Evolutionary conservation across 148 eudicot genomes (phyloP), one percentile per base, ranked within the genome.

Genomic region (Salicornia ramosissima): DNA sequence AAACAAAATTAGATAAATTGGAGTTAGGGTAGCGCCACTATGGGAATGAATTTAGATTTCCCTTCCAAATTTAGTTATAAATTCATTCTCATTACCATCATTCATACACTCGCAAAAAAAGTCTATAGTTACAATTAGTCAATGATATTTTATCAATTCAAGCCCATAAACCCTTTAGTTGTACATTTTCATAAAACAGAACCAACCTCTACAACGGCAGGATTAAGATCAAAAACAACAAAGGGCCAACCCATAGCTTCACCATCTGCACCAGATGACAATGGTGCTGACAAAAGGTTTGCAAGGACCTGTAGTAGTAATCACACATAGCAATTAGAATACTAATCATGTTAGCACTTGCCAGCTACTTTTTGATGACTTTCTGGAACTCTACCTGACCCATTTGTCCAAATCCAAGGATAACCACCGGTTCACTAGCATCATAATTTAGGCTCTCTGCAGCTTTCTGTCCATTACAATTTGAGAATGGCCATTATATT

Each of bases 401-500:
- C 97, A 90, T 94, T 67, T 90, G 97, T 57, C 97, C 97, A 78
- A 94, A 94, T 70, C 98, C 98, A 78, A 94, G 89, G 59, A 94
- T 90, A 55, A 94, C 98, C 60, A 94, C 88, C 58, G 98, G 97
- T 49, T 94, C 97, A 30, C 83, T 83, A 62, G 82, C 96, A 58
- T 83, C 96, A 58, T 85, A 94, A 50, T 88, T 88, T 72, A 82
- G 78, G 18, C 61, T 59, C 18, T 87, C 90, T 30, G 69, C 68
- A 73, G 71, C 34, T 82, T 75, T 85, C 98, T 94, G 97, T 45
- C 61, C 31, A 62, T 22, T 31, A 76, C 70, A 71, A 64, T 15
- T 14, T 2, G 6, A 71, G 47, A 67, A 55, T 61, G 31, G 14
- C 26, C 10, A 72, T 52, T 31, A 74, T 24, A 15, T 19, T 56